Percentiles rank a stretch among this genome's conserved stretches.
Evolutionary conservation across 768 basidiomycete genomes (phyloP).

Genomic region (Boletus sp.): DNA sequence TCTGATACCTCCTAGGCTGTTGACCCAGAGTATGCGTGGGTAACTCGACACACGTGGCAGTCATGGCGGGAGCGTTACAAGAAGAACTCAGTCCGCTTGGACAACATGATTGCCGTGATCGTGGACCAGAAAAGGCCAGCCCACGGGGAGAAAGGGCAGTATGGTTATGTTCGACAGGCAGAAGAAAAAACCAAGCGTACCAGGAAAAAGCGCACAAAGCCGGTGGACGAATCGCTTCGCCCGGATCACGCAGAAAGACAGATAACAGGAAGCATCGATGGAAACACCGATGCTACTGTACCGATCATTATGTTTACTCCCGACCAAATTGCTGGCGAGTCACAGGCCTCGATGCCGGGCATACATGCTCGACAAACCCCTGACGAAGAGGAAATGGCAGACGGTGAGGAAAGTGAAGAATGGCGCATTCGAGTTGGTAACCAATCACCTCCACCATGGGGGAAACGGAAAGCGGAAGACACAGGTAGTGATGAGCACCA

Average conservation of each 20-base stretch:
- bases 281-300: slow-evolving; percentile 3
- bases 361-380: slow-evolving; percentile 40
- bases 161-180: slow-evolving; percentile 74
- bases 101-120: slow-evolving; percentile 58
- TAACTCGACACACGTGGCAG: slow-evolving; percentile 82
- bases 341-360: slow-evolving; percentile 29
- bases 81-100: slow-evolving; percentile 71
- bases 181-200: slow-evolving; percentile 66
- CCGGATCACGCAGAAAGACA: slow-evolving; percentile 23
- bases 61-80: slow-evolving; percentile 90
- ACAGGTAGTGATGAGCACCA: slow-evolving; percentile 33
- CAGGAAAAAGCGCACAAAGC: slow-evolving; percentile 47
- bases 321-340: slow-evolving; percentile 17
- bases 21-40: slow-evolving; percentile 78
- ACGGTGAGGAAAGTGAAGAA: slow-evolving; percentile 51
- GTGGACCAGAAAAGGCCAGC: slow-evolving; percentile 69
- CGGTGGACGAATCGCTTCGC: slow-evolving; percentile 24
- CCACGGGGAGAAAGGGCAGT: slow-evolving; percentile 77
- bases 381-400: slow-evolving; percentile 68
- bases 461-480: slow-evolving; percentile 52
- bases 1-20: slow-evolving; percentile 40
- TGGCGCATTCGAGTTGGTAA: slow-evolving; percentile 68
- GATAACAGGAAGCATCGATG: slow-evolving; percentile 9
- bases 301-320: slow-evolving; percentile 30
- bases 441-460: slow-evolving; percentile 67